phyloP scores from a whole-genome alignment of 2,329 filamentous ascomycete species.

The Sclerotinia spermophila region DNA sequence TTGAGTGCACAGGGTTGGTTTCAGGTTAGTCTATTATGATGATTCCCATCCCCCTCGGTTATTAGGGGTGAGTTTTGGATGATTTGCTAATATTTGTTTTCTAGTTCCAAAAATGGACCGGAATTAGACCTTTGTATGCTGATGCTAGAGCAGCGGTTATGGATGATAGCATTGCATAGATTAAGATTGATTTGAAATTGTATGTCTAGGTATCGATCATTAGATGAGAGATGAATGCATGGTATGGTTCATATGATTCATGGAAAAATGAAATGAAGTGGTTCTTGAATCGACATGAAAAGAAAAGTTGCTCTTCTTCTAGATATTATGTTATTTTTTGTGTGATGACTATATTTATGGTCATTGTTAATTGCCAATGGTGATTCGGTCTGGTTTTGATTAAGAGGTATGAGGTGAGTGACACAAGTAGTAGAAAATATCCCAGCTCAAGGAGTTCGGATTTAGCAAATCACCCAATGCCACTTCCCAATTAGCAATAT shows the following conservation, averaged over 20 bases:
- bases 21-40: conserved; percentile 57
- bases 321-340: background rate
- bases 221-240: background rate
- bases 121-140: conserved; percentile 68
- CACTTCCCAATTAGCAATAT: too few species aligned
- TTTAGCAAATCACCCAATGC: too few species aligned
- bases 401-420: background rate
- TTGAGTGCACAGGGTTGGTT: conserved; percentile 85
- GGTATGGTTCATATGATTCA: background rate
- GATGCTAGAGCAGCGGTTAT: conserved; percentile 63
- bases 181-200: too few species aligned
- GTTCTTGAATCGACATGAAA: background rate
- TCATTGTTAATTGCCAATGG: background rate
- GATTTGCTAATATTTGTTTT: background rate
- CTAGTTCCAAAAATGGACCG: conserved; percentile 81
- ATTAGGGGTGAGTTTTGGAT: conserved; percentile 25
- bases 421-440: background rate
- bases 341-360: background rate
- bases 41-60: background rate
- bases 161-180: conserved; percentile 21
- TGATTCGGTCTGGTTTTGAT: background rate
- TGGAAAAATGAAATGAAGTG: background rate
- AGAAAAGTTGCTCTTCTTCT: background rate
- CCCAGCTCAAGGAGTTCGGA: background rate
- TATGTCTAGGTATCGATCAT: background rate